Base-by-base conservation (phyloP, 257 asterid species). In the Gentiana straminea region DNA sequence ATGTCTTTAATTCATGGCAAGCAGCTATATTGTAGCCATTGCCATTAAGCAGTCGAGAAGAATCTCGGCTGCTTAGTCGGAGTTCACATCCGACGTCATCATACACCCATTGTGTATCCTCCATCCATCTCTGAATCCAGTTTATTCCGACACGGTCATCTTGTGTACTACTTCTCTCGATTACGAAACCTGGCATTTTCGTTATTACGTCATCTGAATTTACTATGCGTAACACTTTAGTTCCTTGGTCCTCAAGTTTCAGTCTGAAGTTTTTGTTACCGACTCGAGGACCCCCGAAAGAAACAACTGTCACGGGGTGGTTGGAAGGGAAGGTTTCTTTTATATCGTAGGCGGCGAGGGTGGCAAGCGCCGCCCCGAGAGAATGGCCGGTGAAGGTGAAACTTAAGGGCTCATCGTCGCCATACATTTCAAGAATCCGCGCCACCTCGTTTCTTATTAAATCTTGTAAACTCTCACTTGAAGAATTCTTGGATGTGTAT, bases 31-130 rank as follows among this genome's bases (percentile, higher is more conserved):
- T 64, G 9, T 41, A 41, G 9, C 9, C 9, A 41, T 41, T 41
- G 43, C 72, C 55, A 3, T 74, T 66, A 47, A 70, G 75, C 2
- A 78, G 51, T 45, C 73, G 46, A 8, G 94, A 86, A 13, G 87
- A 81, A 61, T 77, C 84, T 0, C 95, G 81, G 82, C 94, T 88
- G 58, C 94, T 87, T 52, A 92, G 79, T 69, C 95, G 80, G 33
- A 92, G 89, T 68, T 92, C 98, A 61, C 95, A 79, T 1, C 98
- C 98, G 4, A 92, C 89, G 59, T 92, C 97, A 3, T 97, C 98
- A 63, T 92, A 92, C 32, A 80, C 93, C 95, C 91, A 84, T 68
- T 76, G 89, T 4, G 65, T 69, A 45, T 81, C 86, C 65, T 83
- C 88, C 67, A 80, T 79, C 12, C 75, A 52, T 56, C 73, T 87